phyloP scores from a whole-genome alignment of 768 basidiomycete species.

The Lactifluus piperatus region DNA sequence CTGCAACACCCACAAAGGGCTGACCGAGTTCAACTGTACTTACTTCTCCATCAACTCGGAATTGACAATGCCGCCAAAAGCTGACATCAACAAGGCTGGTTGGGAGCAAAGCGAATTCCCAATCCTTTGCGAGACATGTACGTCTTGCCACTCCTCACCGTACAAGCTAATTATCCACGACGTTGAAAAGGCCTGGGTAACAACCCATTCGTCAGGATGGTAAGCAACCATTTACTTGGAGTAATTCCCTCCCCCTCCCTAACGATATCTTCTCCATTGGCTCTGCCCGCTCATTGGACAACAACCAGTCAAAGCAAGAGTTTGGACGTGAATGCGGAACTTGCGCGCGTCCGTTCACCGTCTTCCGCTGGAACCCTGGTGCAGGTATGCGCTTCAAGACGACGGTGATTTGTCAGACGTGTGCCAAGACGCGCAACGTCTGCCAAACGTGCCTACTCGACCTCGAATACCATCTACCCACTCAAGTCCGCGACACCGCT shows the following conservation, averaged over 20 bases:
- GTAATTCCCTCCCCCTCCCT: neutral
- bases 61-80: slow-evolving; percentile 59
- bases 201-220: slow-evolving; percentile 95
- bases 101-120: slow-evolving; percentile 94
- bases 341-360: slow-evolving; percentile 92
- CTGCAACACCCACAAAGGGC: too few species aligned
- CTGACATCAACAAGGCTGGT: slow-evolving; percentile 92
- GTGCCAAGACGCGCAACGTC: slow-evolving; percentile 91
- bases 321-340: slow-evolving; percentile 95
- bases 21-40: neutral
- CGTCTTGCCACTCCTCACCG: slow-evolving; percentile 23
- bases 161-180: neutral
- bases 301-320: slow-evolving; percentile 83
- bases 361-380: slow-evolving; percentile 98
- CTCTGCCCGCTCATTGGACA: neutral
- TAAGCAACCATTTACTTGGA: too few species aligned
- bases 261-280: neutral
- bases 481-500: slow-evolving; percentile 95
- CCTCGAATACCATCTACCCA: slow-evolving; percentile 91
- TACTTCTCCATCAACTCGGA: neutral
- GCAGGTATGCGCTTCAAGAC: slow-evolving; percentile 90
- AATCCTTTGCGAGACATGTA: slow-evolving; percentile 89
- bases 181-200: slow-evolving; percentile 58
- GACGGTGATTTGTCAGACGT: slow-evolving; percentile 95
- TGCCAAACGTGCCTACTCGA: slow-evolving; percentile 98